A percentile compares a stretch with the other conserved stretches of the same genome.
Conservation (phyloP, 208 protist genomes). For the Leishmania major region DNA sequence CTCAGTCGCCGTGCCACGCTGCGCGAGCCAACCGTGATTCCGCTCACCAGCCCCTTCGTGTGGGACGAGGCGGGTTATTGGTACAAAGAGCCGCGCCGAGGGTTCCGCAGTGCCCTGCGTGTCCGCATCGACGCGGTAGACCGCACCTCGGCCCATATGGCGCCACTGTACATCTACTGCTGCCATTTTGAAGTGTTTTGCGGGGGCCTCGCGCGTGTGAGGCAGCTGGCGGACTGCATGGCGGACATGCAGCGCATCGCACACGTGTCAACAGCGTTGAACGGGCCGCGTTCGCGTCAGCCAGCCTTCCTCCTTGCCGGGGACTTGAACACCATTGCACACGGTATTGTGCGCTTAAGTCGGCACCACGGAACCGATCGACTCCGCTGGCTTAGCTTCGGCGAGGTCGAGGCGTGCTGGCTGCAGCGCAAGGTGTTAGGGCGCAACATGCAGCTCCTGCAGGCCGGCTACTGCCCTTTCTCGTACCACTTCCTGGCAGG, state of each 20-base stretch:
- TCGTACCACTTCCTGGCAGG: conserved; percentile 58
- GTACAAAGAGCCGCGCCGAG: conserved; percentile 55
- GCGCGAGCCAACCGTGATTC: conserved; percentile 43
- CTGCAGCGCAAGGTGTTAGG: conserved; percentile 76
- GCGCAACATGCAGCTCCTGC: conserved; percentile 41
- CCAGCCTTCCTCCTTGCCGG: conserved; percentile 73
- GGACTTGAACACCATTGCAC: conserved; percentile 83
- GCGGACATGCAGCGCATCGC: conserved; percentile 47
- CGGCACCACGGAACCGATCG: conserved; percentile 49
- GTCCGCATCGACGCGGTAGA: conserved; percentile 39
- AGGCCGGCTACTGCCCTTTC: conserved; percentile 57
- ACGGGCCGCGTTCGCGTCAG: background rate
- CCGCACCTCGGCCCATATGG: conserved; percentile 33
- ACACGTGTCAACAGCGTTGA: conserved; percentile 10
- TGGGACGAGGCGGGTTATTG: conserved; percentile 52
- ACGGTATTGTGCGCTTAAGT: conserved; percentile 70
- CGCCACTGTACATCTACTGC: conserved; percentile 75
- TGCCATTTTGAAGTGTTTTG: conserved; percentile 87
- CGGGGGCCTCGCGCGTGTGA: conserved; percentile 58
- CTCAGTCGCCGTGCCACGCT: conserved; percentile 46
- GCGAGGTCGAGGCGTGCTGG: conserved; percentile 81
- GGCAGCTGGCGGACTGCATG: conserved; percentile 71
- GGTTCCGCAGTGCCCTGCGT: conserved; percentile 60
- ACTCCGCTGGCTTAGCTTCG: conserved; percentile 55
- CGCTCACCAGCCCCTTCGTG: conserved; percentile 46